A percentile compares a stretch with the other conserved stretches of the same genome.
Evolutionary conservation across 176 grass and related monocot genomes (phyloP).

Genomic region (Bonia amplexicaulis): DNA sequence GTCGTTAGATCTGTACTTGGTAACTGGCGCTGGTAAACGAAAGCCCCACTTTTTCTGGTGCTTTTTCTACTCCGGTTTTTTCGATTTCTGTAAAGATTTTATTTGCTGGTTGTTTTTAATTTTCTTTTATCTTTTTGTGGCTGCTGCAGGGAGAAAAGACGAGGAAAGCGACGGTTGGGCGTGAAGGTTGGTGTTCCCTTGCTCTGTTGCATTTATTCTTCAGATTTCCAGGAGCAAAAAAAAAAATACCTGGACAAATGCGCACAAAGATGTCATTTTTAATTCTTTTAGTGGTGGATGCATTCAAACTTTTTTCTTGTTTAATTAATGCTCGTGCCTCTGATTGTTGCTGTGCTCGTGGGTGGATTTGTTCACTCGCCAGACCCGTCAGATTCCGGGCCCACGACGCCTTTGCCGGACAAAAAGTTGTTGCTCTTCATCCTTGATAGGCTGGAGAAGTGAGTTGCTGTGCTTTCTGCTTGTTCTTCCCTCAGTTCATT

Average conservation of each 20-base stretch:
- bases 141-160: conserved; percentile 45
- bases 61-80: conserved; percentile 16
- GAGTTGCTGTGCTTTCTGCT: conserved; percentile 41
- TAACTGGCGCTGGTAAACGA: conserved; percentile 43
- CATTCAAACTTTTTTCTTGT: conserved; percentile 26
- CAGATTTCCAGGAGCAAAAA: conserved; percentile 19
- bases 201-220: conserved; percentile 53
- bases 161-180: conserved; percentile 86
- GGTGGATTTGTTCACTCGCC: conserved; percentile 35
- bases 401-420: conserved; percentile 93
- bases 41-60: conserved; percentile 38
- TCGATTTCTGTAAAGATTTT: conserved; percentile 20
- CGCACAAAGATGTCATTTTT: conserved; percentile 40
- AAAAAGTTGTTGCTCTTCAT: conserved; percentile 97
- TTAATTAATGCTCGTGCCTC: conserved; percentile 39
- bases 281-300: conserved; percentile 22
- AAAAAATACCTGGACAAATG: conserved; percentile 5
- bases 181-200: conserved; percentile 67
- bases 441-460: conserved; percentile 98
- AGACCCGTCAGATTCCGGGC: conserved; percentile 75
- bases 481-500: not conserved
- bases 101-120: not conserved
- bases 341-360: conserved; percentile 32
- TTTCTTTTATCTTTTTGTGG: conserved; percentile 18
- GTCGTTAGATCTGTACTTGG: conserved; percentile 37